Evolutionary conservation across 2,329 filamentous ascomycete species (phyloP), one percentile per base, ranked within the genome.

Genomic region (Aspergillus versicolor): DNA sequence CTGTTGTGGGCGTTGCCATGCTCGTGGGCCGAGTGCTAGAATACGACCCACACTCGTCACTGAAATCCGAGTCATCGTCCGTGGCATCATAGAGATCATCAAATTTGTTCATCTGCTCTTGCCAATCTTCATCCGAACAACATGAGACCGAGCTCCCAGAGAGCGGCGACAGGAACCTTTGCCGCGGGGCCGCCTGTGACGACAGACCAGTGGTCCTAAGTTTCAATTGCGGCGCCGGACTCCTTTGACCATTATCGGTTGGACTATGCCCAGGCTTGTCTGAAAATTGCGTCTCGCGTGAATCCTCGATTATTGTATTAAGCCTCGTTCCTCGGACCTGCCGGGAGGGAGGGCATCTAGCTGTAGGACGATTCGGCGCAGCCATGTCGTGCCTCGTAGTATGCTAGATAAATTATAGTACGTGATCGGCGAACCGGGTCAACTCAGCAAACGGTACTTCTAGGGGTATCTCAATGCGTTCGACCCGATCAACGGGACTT

Each of bases 11-110:
- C 19, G 77, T 74, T 19, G 74, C 69, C 65, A 79, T 77, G 68
- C 75, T 81, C 22, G 74, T 81, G 67, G 70, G 83, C 74, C 69
- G 81, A 70, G 75, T 72, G 38, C 66, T 81, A 69, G 70, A 82
- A 68, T 67, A 78, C 67, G 66, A 86, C 71, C 73, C 75, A 53
- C 74, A 77, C 58, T 79, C 61, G 65, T 76, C 71, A 66, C 76
- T 71, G 71, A 75, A 67, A 76, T 84, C 80, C 8, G 84, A 81
- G 65, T 96, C 91, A 54, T 91, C 86, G 63, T 95, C 91, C 15
- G 90, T 92, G 42, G 91, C 83, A 73, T 94, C 90, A 73, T 96
- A 96, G 48, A 96, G 78, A 66, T 95, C 91, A 73, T 96, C 90
- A 66, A 93, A 93, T 62, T 91, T 88, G 82, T 65, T 85, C 84